These are phyloP conservation scores for Entamoeba histolytica DNA, from an alignment of 208 protist genomes.

Conservation along the genomic window DNA sequence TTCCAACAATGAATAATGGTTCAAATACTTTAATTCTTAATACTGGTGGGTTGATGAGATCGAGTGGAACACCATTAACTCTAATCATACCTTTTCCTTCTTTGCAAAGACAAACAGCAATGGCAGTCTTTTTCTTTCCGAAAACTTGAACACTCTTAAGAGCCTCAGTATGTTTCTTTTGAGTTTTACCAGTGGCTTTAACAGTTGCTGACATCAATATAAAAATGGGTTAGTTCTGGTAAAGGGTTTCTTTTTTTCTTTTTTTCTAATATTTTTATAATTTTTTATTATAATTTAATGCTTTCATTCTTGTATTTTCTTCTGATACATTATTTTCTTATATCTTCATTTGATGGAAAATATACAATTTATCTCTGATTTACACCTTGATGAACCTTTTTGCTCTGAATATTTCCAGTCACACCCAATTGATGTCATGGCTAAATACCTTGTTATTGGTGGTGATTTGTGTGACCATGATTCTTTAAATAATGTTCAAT, in stretches of 20 bases:
- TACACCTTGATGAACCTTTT: background rate
- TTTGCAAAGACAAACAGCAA: slow-evolving; percentile 84
- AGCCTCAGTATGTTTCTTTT: background rate
- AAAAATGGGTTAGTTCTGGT: too few relatives aligned
- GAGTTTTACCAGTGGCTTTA: background rate
- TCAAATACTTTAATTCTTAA: slow-evolving; percentile 83
- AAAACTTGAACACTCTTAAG: background rate
- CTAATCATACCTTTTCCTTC: slow-evolving; percentile 82
- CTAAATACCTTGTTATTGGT: background rate
- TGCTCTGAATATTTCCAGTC: background rate
- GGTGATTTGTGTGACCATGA: background rate
- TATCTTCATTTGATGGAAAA: background rate
- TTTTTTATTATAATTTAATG: too few relatives aligned
- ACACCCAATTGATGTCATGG: background rate
- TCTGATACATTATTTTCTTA: too few relatives aligned
- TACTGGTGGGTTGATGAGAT: slow-evolving; percentile 78
- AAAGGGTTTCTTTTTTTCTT: too few relatives aligned
- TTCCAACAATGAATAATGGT: slow-evolving; percentile 78
- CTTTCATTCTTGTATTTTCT: too few relatives aligned
- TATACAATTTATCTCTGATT: background rate
- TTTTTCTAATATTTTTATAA: too few relatives aligned
- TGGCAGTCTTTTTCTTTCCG: slow-evolving; percentile 68
- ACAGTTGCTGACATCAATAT: too few relatives aligned
- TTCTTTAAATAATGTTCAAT: background rate
- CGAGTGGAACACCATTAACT: slow-evolving; percentile 86